Evolutionary conservation across 768 basidiomycete genomes (phyloP).

Genomic region (Leccinum disarticulatum): DNA sequence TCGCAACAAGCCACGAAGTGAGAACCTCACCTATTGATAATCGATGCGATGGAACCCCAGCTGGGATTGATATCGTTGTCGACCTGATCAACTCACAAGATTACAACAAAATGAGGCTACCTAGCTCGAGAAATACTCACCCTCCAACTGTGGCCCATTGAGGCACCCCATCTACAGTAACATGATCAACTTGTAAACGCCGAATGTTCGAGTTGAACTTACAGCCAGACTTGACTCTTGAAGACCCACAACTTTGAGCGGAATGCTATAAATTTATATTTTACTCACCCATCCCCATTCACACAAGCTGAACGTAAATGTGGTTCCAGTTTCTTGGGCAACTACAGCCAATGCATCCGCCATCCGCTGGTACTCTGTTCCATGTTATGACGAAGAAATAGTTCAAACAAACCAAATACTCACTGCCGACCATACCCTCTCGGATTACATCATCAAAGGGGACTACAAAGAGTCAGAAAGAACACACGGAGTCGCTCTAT

Average conservation of each 20-base stretch:
- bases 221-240: slow-evolving; percentile 64
- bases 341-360: slow-evolving; percentile 50
- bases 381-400: not conserved
- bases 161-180: slow-evolving; percentile 35
- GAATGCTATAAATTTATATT: not conserved
- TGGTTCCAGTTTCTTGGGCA: slow-evolving; percentile 46
- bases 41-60: slow-evolving; percentile 52
- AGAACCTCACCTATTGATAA: slow-evolving; percentile 50
- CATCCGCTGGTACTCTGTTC: slow-evolving; percentile 59
- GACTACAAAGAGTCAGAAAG: slow-evolving; percentile 33
- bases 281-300: slow-evolving; percentile 63
- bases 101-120: not conserved
- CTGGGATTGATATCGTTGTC: slow-evolving; percentile 32
- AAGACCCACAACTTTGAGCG: not conserved
- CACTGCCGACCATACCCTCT: slow-evolving; percentile 54
- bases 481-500: not conserved
- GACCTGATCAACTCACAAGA: slow-evolving; percentile 10
- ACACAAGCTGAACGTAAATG: slow-evolving; percentile 60
- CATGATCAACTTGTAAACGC: not conserved
- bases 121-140: slow-evolving; percentile 25
- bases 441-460: slow-evolving; percentile 55
- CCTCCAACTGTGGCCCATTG: slow-evolving; percentile 43
- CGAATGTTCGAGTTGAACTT: slow-evolving; percentile 38
- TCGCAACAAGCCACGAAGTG: not conserved
- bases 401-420: slow-evolving; percentile 18